Conservation (phyloP, 768 basidiomycete genomes). For the Calvatia gigantea region DNA sequence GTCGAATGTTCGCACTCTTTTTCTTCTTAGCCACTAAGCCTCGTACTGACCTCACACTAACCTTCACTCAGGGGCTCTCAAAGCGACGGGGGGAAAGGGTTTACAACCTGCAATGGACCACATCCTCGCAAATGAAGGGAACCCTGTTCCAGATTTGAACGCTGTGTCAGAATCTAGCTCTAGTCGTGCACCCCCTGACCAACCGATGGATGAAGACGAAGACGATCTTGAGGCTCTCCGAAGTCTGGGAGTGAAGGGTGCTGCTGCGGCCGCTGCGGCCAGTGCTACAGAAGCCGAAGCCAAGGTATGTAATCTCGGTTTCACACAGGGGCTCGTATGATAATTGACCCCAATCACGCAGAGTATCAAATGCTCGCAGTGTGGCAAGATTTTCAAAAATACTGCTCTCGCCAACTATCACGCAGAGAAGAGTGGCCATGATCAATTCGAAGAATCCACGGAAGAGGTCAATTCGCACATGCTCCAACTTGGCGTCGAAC, state of each 20-base stretch:
- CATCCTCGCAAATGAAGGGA: constrained; percentile 74
- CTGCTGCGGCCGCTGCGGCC: constrained; percentile 18
- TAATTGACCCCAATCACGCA: constrained; percentile 20
- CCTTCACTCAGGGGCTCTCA: constrained; percentile 70
- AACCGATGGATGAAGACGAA: constrained; percentile 57
- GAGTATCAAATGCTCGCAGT: constrained; percentile 84
- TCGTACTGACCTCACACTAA: constrained; percentile 5
- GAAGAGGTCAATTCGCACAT: constrained; percentile 63
- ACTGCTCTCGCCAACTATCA: constrained; percentile 89
- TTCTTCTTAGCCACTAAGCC: constrained; percentile 12
- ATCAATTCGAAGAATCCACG: constrained; percentile 92
- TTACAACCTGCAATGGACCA: constrained; percentile 92
- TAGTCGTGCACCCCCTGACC: constrained; percentile 16
- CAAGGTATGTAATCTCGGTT: constrained; percentile 42
- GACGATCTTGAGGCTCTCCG: constrained; percentile 67
- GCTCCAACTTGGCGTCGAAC: neutral
- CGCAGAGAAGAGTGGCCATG: constrained; percentile 93
- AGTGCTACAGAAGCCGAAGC: constrained; percentile 49
- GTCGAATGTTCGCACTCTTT: constrained; percentile 68
- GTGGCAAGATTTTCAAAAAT: constrained; percentile 83
- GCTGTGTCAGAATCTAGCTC: constrained; percentile 35
- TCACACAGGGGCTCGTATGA: neutral
- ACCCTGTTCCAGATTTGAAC: constrained; percentile 66
- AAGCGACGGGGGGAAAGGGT: constrained; percentile 78
- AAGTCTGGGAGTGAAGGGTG: constrained; percentile 38